Evolutionary conservation across 208 protist genomes (phyloP).

Genomic region (Leptomonas pyrrhocoris): DNA sequence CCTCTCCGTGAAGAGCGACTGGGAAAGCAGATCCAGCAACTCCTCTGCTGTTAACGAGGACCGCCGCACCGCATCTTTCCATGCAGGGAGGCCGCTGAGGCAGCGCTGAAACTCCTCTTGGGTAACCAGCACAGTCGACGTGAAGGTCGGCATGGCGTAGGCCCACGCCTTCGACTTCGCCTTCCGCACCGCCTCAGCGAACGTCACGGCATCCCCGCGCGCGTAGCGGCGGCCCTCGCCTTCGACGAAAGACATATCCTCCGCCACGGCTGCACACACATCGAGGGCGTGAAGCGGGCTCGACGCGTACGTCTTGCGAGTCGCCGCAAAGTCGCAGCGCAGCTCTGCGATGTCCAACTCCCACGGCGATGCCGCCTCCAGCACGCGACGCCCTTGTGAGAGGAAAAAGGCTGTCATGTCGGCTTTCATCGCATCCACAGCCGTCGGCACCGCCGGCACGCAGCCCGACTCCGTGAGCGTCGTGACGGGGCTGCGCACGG

Average conservation of each 20-base stretch:
- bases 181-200: constrained; percentile 48
- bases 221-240: constrained; percentile 40
- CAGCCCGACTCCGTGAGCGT: constrained; percentile 43
- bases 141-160: constrained; percentile 75
- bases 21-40: constrained; percentile 26
- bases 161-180: constrained; percentile 47
- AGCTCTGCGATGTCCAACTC: constrained; percentile 19
- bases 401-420: constrained; percentile 52
- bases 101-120: constrained; percentile 4
- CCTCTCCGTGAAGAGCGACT: constrained; percentile 16
- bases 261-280: constrained; percentile 12
- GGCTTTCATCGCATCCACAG: constrained; percentile 27
- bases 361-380: constrained; percentile 40
- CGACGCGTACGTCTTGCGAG: not conserved
- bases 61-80: constrained; percentile 18
- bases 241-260: constrained; percentile 51
- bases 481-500: constrained; percentile 77
- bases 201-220: constrained; percentile 35
- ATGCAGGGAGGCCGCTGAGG: constrained; percentile 2
- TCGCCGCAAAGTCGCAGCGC: not conserved
- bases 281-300: constrained; percentile 10
- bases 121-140: constrained; percentile 40
- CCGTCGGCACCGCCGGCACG: not conserved
- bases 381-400: constrained; percentile 30
- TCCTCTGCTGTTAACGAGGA: constrained; percentile 20